These are phyloP conservation scores for Albizia julibrissin DNA, from an alignment of 306 rosid species.

Conservation along the genomic window DNA sequence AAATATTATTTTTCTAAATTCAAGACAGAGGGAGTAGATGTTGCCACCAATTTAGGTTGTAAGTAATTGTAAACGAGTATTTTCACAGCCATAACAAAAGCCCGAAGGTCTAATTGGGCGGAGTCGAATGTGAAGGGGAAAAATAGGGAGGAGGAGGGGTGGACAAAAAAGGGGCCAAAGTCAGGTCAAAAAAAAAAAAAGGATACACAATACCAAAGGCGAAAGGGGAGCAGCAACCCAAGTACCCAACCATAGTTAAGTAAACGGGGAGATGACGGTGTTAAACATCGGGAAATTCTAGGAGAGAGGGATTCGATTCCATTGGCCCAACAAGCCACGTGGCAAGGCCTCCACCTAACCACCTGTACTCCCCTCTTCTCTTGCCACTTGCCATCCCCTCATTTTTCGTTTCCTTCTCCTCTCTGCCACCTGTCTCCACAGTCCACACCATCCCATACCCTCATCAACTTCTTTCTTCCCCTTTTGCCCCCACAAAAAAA, in stretches of 20 bases:
- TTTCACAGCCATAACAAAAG: no score
- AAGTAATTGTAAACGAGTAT: no score
- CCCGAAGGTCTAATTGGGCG: no score
- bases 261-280: conserved; percentile 29
- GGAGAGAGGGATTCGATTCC: background rate
- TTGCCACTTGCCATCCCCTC: background rate
- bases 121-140: no score
- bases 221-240: background rate
- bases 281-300: background rate
- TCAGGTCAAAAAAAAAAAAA: no score
- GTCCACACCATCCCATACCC: background rate
- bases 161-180: no score
- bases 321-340: conserved; percentile 35
- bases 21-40: no score
- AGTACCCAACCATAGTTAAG: background rate
- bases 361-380: background rate
- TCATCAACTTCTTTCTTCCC: no score
- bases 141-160: no score
- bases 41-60: no score
- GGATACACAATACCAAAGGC: background rate
- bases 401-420: background rate
- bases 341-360: background rate
- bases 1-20: no score
- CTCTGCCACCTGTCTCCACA: background rate
- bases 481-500: background rate